Evolutionary conservation across 2,329 filamentous ascomycete species (phyloP), one percentile per base, ranked within the genome.

Genomic region (Phaeomoniella chlamydospora): DNA sequence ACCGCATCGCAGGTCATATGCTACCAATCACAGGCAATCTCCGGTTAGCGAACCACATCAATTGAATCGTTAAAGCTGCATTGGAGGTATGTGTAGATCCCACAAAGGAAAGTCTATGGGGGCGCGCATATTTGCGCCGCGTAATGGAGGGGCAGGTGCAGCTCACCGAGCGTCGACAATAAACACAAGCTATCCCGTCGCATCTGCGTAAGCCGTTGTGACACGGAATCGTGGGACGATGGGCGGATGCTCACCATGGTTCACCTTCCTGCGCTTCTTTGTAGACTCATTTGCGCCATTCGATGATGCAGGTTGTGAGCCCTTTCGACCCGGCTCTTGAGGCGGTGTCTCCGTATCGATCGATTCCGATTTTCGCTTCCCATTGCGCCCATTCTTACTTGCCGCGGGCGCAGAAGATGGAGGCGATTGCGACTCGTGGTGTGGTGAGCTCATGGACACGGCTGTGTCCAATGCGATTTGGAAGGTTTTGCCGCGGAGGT

Each of bases 1-100:
- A 86, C 81, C 65, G 83, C 77, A 70, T 88, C 82, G 70, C 83
- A 88, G 56, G 82, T 88, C 82, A 88, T 88, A 73, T 88, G 83
- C 80, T 86, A 58, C 62, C 53, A 62, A 50, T 61, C 57, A 50
- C 50, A 46, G 57, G 46, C 52, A 56, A 50, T 48, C 47, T 45
- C 48, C 40, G 39, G 57, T 67, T 65, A 65, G 70, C 64, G 61
- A 57, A 61, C 37, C 34, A 40, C 40, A 44, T 43, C 40, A n/a
- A n/a, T n/a, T n/a, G n/a, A n/a, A n/a, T n/a, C n/a, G n/a, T n/a
- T n/a, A n/a, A n/a, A n/a, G n/a, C n/a, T n/a, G n/a, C n/a, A 40
- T 35, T 44, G 35, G 36, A 43, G 37, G 32, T 13, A 29, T 35
- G 35, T 34, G 39, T 40, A 46, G n/a, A n/a, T n/a, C n/a, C n/a